These are phyloP conservation scores for Allomyces macrogynus DNA, from an alignment of 192 early-diverging fungal species.

Conservation along the genomic window DNA sequence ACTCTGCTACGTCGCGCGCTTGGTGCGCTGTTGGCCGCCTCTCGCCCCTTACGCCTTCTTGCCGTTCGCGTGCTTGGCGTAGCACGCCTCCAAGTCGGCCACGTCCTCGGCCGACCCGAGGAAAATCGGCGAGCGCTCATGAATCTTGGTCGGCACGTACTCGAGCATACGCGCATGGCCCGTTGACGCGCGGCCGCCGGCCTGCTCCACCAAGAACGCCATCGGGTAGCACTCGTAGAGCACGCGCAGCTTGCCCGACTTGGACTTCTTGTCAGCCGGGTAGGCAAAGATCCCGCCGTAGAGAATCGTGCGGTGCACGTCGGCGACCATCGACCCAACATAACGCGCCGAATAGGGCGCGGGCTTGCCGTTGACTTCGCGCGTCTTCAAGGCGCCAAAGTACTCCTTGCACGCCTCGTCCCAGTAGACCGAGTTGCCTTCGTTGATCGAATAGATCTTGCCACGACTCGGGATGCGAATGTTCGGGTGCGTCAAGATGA, in stretches of 20 bases:
- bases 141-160: constrained; percentile 68
- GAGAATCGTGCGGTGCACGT: constrained; percentile 85
- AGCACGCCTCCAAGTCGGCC: constrained; percentile 57
- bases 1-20: too few species aligned
- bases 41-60: too few species aligned
- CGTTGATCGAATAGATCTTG: constrained; percentile 98
- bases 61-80: constrained; percentile 17
- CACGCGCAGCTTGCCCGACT: constrained; percentile 79
- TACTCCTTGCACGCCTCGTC: constrained; percentile 70
- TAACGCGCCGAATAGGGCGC: constrained; percentile 78
- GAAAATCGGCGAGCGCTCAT: constrained; percentile 77
- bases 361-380: constrained; percentile 11
- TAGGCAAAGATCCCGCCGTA: constrained; percentile 65
- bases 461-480: constrained; percentile 50
- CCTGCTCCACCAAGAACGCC: constrained; percentile 81
- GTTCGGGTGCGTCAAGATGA: constrained; percentile 90
- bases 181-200: constrained; percentile 81
- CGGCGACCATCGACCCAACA: constrained; percentile 96
- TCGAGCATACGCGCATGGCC: constrained; percentile 67
- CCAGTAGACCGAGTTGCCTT: constrained; percentile 87
- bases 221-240: constrained; percentile 98
- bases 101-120: constrained; percentile 82
- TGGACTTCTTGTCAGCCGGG: constrained; percentile 40
- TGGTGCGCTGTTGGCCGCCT: too few species aligned
- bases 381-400: constrained; percentile 76